Evolutionary conservation across 2,329 filamentous ascomycete species (phyloP).

Genomic region (Tothia fuscella): DNA sequence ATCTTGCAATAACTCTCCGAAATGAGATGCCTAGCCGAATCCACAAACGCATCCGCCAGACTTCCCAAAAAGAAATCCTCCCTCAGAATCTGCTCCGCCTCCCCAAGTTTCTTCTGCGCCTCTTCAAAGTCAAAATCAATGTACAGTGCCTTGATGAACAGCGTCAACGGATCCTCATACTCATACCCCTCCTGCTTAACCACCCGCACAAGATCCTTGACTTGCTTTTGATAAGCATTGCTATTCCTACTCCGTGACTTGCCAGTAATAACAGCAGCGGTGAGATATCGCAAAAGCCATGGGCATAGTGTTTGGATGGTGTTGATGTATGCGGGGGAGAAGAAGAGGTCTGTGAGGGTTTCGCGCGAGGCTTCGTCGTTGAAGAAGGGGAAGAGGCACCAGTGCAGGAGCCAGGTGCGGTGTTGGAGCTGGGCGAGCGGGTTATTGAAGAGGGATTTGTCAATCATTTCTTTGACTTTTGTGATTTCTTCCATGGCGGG

Average conservation of each 20-base stretch:
- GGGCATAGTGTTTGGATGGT: constrained; percentile 97
- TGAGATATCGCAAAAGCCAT: constrained; percentile 90
- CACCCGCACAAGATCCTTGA: constrained; percentile 93
- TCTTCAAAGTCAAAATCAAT: constrained; percentile 97
- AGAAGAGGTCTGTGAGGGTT: constrained; percentile 87
- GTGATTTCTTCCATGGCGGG: constrained; percentile 57
- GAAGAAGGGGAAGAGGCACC: constrained; percentile 97
- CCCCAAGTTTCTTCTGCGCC: constrained; percentile 74
- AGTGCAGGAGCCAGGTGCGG: constrained; percentile 96
- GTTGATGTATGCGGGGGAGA: constrained; percentile 96
- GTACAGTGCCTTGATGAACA: constrained; percentile 92
- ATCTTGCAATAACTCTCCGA: constrained; percentile 99
- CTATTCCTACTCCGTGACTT: constrained; percentile 54
- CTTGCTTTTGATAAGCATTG: constrained; percentile 95
- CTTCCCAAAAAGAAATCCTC: constrained; percentile 91
- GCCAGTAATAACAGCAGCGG: constrained; percentile 90
- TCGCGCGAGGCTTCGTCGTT: constrained; percentile 91
- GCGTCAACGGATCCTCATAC: constrained; percentile 89
- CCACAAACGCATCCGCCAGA: constrained; percentile 78
- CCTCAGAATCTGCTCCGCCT: constrained; percentile 83
- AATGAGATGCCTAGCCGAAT: constrained; percentile 88
- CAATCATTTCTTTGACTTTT: constrained; percentile 62
- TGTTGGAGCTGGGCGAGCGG: constrained; percentile 90
- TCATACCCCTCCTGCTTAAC: constrained; percentile 97
- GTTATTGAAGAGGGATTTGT: constrained; percentile 92